These are phyloP conservation scores for Coemansia javaensis DNA, from an alignment of 192 early-diverging fungal genomes.

Conservation along the genomic window DNA sequence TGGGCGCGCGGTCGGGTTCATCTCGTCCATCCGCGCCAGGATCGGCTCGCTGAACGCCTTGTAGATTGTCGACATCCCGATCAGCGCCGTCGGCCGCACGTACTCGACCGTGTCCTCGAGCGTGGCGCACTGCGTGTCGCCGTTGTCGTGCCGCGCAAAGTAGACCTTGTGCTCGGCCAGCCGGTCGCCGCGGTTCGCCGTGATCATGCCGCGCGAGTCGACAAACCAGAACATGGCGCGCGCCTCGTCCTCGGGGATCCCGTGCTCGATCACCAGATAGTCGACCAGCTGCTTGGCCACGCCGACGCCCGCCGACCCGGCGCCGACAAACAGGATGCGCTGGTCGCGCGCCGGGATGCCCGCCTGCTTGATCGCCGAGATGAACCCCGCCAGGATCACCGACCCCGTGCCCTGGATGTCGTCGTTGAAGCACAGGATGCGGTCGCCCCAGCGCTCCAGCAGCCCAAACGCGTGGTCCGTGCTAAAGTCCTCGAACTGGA, in stretches of 20 bases:
- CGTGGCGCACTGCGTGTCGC: conserved; percentile 66
- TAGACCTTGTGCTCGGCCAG: conserved; percentile 78
- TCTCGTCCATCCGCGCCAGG: conserved; percentile 65
- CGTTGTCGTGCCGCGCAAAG: conserved; percentile 85
- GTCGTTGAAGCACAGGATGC: conserved; percentile 89
- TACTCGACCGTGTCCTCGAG: conserved; percentile 76
- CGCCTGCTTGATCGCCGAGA: conserved; percentile 72
- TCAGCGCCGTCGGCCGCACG: conserved; percentile 83
- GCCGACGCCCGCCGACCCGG: conserved; percentile 92
- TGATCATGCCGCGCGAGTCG: conserved; percentile 90
- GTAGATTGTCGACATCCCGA: conserved; percentile 78
- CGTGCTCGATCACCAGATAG: conserved; percentile 72
- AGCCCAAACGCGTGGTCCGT: conserved; percentile 88
- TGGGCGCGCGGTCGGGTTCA: conserved; percentile 61
- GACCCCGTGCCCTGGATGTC: conserved; percentile 67
- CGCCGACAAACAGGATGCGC: conserved; percentile 89
- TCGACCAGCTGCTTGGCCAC: conserved; percentile 87
- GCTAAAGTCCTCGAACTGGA: conserved; percentile 97
- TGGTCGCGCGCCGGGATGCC: conserved; percentile 67
- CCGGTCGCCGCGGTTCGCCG: conserved; percentile 79
- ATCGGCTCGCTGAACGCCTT: conserved; percentile 73
- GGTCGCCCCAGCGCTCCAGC: conserved; percentile 70
- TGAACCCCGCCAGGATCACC: conserved; percentile 88
- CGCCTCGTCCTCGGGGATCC: conserved; percentile 63
- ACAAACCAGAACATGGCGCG: conserved; percentile 70